Evolutionary conservation across 1,284 basidiomycete species (phyloP), one percentile per base, ranked within the genome.

Genomic region (Termitomyces sp.): DNA sequence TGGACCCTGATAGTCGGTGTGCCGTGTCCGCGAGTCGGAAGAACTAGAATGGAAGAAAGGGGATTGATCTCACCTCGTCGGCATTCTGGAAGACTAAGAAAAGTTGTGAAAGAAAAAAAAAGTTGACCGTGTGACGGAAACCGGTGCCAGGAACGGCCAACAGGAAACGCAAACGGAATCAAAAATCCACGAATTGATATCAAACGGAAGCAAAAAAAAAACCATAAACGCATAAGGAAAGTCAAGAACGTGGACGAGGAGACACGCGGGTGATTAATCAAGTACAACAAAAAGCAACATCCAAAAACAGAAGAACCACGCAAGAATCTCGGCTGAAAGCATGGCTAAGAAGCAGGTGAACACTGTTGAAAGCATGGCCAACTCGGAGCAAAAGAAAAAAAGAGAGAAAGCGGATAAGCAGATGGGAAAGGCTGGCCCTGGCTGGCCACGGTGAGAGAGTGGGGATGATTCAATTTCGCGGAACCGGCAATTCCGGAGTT

Each of bases 21-120:
- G 21, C 31, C 31, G 31, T 33, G 3, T 10, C 19, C 50, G 41
- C 47, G 40, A 50, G 33, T 49, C 53, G 53, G 41, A 54, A 21
- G 31, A 24, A 50, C 41, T 13, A 21, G n/a, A 13, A 10, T 17
- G 17, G 7, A 24, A 34, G 45, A 21, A 7, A 19, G 30, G 30
- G 19, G 30, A 45, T 45, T 15, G 30, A 45, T 45, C 26, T 31
- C 33, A 36, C 26, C 45, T 47, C 28, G 31, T 21, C 7, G 7
- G 4, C 13, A 30, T n/a, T n/a, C 5, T n/a, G 9, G n/a, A 45
- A 13, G 28, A 31, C 6, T 24, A 21, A 15, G n/a, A n/a, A n/a
- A 13, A n/a, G 12, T 13, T 21, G 44, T 43, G 15, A 17, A 21
- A 15, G 48, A 28, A 17, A 26, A 5, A 45, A 30, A 36, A 34